Percentiles rank a stretch among this genome's conserved stretches.
Conservation (phyloP, 2,329 filamentous ascomycete species). For the Shiraia bambusicola region DNA sequence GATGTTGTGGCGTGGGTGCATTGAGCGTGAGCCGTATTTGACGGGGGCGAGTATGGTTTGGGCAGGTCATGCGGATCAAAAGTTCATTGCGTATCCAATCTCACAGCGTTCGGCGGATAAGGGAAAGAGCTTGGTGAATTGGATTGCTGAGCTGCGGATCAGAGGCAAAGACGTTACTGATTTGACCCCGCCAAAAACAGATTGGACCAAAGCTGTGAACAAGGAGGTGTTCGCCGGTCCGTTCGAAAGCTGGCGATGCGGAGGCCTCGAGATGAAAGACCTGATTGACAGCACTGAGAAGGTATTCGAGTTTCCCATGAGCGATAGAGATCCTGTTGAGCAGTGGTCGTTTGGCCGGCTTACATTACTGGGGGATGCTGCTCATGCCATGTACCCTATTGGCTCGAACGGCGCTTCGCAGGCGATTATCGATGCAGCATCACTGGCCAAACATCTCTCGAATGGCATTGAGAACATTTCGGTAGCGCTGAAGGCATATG, state of each 20-base stretch:
- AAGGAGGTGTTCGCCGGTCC: slow-evolving; percentile 45
- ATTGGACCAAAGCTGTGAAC: slow-evolving; percentile 48
- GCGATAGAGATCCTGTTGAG: slow-evolving; percentile 47
- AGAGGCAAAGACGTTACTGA: slow-evolving; percentile 47
- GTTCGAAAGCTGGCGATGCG: slow-evolving; percentile 48
- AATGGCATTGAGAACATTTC: slow-evolving; percentile 26
- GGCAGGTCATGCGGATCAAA: slow-evolving; percentile 51
- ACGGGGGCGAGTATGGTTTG: slow-evolving; percentile 50
- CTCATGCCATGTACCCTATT: slow-evolving; percentile 49
- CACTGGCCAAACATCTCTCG: slow-evolving; percentile 40
- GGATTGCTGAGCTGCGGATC: slow-evolving; percentile 51
- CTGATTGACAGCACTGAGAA: slow-evolving; percentile 47
- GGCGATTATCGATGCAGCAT: slow-evolving; percentile 50
- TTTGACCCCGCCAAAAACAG: slow-evolving; percentile 47
- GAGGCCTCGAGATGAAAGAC: slow-evolving; percentile 47
- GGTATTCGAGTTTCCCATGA: slow-evolving; percentile 52
- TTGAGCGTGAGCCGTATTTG: slow-evolving; percentile 45
- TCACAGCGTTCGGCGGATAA: slow-evolving; percentile 39
- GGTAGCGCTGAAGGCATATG: slow-evolving; percentile 43
- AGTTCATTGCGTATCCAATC: slow-evolving; percentile 53
- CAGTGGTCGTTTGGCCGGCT: slow-evolving; percentile 41
- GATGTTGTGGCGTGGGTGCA: slow-evolving; percentile 51
- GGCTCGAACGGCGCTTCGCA: slow-evolving; percentile 49
- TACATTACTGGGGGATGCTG: slow-evolving; percentile 47
- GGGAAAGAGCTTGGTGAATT: slow-evolving; percentile 48